Base-by-base conservation (phyloP, 306 rosid species). In the Prosopis cineraria region DNA sequence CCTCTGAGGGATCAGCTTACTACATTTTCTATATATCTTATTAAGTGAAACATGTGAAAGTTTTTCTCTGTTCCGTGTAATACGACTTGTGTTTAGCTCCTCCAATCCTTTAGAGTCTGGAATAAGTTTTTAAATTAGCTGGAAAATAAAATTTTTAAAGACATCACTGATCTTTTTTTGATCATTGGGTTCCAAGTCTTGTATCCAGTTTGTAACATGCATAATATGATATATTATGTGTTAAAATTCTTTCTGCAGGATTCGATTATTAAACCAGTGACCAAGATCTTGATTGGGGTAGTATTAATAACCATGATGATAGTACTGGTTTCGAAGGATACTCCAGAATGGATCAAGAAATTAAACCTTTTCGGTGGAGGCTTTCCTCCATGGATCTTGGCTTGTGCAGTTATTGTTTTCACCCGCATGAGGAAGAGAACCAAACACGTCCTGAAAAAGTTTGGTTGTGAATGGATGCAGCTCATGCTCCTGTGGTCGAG, bases 391-490 rank as follows among this genome's bases (percentile, higher is more conserved):
- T 95, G 94, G 98, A 82, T 92, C 81, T 85, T 95, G 73, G 98
- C 97, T 82, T 87, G 93, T 56, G 91, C 87, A 76, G 93, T 95
- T 60, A 77, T 95, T 71, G 97, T 92, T 72, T 92, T 95, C 76
- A 88, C 90, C 16, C 97, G 98, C 50, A 88, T 75, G 87, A 86
- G 98, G 87, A 93, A 92, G 87, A 86, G 96, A 83, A 95, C 98
- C 3, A 86, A 76, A 79, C 86, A 82, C 83, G 84, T 92, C 10
- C 80, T 95, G 74, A 87, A 77, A 52, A 92, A 73, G 73, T 72
- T 0, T 81, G 88, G 97, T n/a, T 87, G 89, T 93, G 84, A 89
- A 76, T 68, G 77, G 70, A 59, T 16, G 55, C 17, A 11, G 19
- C 30, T 31, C 47, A 79, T 72, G 70, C 65, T 80, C 72, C 44